Base-by-base conservation (phyloP, 1,284 basidiomycete species). In the Ceratorhiza oryzae-sativae region DNA sequence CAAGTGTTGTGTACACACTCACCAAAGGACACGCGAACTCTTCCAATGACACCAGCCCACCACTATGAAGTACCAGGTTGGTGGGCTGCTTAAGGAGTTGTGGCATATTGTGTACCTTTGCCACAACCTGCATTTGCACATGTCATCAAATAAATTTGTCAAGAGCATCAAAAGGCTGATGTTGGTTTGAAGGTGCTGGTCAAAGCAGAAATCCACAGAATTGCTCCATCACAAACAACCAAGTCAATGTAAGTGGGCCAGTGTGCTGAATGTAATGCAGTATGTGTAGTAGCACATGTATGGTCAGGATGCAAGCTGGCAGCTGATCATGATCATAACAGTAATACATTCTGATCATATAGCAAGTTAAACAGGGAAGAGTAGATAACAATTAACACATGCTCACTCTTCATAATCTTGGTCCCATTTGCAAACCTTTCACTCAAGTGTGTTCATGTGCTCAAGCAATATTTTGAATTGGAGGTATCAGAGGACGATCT, bases 211-310 rank as follows among this genome's bases (percentile, higher is more conserved):
- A 32, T 2, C 77, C 75, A 72, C 79, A 80, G 53, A 74, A 77
- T 4, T 76, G 75, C 65, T 80, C 79, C 76, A 79, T 84, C 0
- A 80, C 78, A 70, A 82, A 84, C 0, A 82, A 81, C 83, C 83
- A 85, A 51, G 81, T 82, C 6, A 75, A 76, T 82, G 83, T 84
- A 0, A 83, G 81, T 3, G 82, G 83, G 0, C 83, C 82, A 5
- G 72, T 76, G 1, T 59, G 68, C 46, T 77, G 62, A 34, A 84
- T 82, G 56, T 76, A 76, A 45, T 77, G 76, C 0, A 79, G 79
- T 48, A 83, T 78, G 71, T 84, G 83, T 3, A 84, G 77, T 0
- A 84, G 78, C 0, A 78, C 76, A 74, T 86, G 84, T 15, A 85
- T 77, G 0, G 81, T 83, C 0, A 84, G 34, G 0, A 81, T 78